These are phyloP conservation scores for Boletus vermiculosoides DNA, from an alignment of 768 basidiomycete genomes.

Conservation along the genomic window DNA sequence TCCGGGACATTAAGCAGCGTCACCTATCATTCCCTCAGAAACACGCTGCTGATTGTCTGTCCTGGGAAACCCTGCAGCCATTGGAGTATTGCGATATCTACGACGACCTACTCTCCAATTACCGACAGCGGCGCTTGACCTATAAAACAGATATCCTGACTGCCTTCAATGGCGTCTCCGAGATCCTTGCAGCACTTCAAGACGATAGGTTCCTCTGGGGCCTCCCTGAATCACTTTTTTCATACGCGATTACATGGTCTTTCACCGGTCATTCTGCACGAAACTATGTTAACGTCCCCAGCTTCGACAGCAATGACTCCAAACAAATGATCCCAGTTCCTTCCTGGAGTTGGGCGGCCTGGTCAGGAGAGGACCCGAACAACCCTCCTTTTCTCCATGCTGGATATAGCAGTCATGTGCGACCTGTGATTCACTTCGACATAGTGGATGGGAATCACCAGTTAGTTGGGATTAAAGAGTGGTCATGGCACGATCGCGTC, in stretches of 20 bases:
- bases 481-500: not conserved
- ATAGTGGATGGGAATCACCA: not conserved
- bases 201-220: constrained; percentile 15
- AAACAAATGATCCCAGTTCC: constrained; percentile 8
- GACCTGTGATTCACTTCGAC: constrained; percentile 2
- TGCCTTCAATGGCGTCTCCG: constrained; percentile 12
- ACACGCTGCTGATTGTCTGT: not conserved
- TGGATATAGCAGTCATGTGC: not conserved
- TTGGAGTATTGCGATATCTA: not conserved
- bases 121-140: constrained; percentile 10
- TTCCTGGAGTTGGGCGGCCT: constrained; percentile 19
- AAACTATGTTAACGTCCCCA: constrained; percentile 1
- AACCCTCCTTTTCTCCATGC: no score
- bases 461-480: not conserved
- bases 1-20: not conserved
- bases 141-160: constrained; percentile 13
- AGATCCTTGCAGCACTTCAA: constrained; percentile 11
- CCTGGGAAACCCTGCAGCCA: not conserved
- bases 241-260: constrained; percentile 7
- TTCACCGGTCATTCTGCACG: not conserved
- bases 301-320: constrained; percentile 1
- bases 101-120: not conserved
- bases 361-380: not conserved
- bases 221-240: constrained; percentile 13
- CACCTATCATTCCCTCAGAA: constrained; percentile 1